Evolutionary conservation across 345 rosid species (phyloP), one percentile per base, ranked within the genome.

Genomic region (Passiflora organensis): DNA sequence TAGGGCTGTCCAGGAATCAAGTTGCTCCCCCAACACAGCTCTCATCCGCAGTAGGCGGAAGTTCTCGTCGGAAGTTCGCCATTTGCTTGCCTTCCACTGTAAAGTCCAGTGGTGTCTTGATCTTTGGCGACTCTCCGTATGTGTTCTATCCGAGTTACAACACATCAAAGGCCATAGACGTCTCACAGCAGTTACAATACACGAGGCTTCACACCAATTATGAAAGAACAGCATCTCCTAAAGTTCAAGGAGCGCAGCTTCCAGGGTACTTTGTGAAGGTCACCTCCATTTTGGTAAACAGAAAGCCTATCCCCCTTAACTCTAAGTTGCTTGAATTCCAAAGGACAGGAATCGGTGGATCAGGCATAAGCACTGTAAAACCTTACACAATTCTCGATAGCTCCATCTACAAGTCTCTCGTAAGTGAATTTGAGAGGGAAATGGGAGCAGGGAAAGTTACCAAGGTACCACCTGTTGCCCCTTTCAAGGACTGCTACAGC

Each of bases 201-300:
- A 65, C 63, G 4, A 51, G 24, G 25, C 63, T 65, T 11, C 22
- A 56, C 16, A 20, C 15, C 51, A 55, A 64, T 17, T 16, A 32
- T 10, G 19, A 6, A 5, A 6, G 8, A 2, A 55, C 51, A n/a
- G 41, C 55, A 2, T 48, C 57, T 13, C 56, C 56, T 0, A 8
- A 25, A n/a, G 18, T 48, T 0, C 55, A 21, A 25, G 61, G 68
- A 37, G 19, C 48, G 19, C 48, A 18, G 13, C 34, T 32, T 13
- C 55, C 61, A 0, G 69, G 51, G 41, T 65, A 65, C 24, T 65
- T 65, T 16, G 57, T 65, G 22, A 56, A 51, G 49, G 21, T 65
- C 10, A 51, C 62, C 21, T 57, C 62, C 1, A 57, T 65, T 24
- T 17, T 49, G n/a, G 69, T 65, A 17, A 50, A 65, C 36, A 37